Conservation (phyloP, 768 basidiomycete species). For the Candolleomyces eurysporus region DNA sequence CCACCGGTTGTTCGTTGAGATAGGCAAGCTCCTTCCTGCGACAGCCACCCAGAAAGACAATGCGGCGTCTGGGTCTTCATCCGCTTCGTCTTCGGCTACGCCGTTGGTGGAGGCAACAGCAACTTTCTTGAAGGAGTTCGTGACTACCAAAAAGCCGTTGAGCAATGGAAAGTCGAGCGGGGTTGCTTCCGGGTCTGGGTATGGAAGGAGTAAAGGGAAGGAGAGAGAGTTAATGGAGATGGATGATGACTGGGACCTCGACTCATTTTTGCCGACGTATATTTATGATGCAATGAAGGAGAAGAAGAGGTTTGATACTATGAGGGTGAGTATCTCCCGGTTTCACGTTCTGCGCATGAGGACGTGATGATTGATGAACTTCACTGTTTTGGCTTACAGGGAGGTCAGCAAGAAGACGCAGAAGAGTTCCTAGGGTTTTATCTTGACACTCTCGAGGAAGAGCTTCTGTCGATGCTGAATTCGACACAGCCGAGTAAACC, state of each 20-base stretch:
- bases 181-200: constrained; percentile 13
- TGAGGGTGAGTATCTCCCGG: constrained; percentile 61
- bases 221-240: constrained; percentile 29
- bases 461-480: constrained; percentile 67
- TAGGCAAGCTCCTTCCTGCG: constrained; percentile 52
- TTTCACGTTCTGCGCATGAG: neutral
- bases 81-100: constrained; percentile 19
- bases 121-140: constrained; percentile 79
- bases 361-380: neutral
- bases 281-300: constrained; percentile 93
- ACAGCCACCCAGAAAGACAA: constrained; percentile 8
- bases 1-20: constrained; percentile 68
- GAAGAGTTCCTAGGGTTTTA: constrained; percentile 99
- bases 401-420: constrained; percentile 95
- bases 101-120: constrained; percentile 69
- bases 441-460: constrained; percentile 92
- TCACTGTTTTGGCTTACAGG: constrained; percentile 34
- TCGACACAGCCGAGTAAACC: constrained; percentile 26
- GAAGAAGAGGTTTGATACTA: constrained; percentile 90
- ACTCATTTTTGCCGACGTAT: constrained; percentile 80
- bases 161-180: constrained; percentile 22
- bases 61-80: constrained; percentile 1
- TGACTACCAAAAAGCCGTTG: constrained; percentile 24
- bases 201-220: constrained; percentile 25
- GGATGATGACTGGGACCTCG: constrained; percentile 45